Evolutionary conservation across 352 stramenopile species (phyloP), one percentile per base, ranked within the genome.

Genomic region (Halophytophthora polymorphica): DNA sequence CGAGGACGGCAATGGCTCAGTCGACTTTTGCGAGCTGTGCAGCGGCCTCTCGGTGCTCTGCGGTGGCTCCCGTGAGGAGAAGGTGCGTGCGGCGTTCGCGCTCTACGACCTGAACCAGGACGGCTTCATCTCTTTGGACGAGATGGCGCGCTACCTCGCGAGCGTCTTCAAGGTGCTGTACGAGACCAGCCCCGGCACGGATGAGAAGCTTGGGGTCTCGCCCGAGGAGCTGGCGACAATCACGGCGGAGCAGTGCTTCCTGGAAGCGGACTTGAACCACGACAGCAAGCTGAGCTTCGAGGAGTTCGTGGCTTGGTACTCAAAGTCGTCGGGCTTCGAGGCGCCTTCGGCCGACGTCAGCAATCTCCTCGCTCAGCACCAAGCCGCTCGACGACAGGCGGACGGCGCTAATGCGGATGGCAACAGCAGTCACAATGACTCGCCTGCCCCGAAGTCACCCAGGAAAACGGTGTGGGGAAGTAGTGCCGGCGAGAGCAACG

Each of bases 161-260:
- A 82, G 77, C 31, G 86, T 96, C 18, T 96, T 96, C 40, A 91
- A 90, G 50, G 78, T 96, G 13, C 51, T 95, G 34, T 96, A 91
- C 51, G 81, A 91, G 48, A 90, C 83, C 4, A 94, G 71, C 39
- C 67, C 81, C 0, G 75, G 72, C 0, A 88, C 76, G 8, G 54
- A 73, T 13, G 58, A 65, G 21, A 80, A 75, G 21, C 62, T 93
- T 6, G 77, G 75, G 1, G 75, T 87, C 1, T 64, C 71, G 13
- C 80, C 87, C 0, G 64, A 90, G 8, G 83, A 94, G 37, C 65
- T 95, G 12, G 86, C 83, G 15, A 53, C 63, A 31, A 83, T 92
- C 48, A 94, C 83, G 4, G 85, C 86, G 0, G 79, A 92, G 38
- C 81, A 94, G 37, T 94, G 85, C 38, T 96, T 96, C 45, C 53